Evolutionary conservation across 1,284 basidiomycete species (phyloP).

Genomic region (Dichomitus squalens): DNA sequence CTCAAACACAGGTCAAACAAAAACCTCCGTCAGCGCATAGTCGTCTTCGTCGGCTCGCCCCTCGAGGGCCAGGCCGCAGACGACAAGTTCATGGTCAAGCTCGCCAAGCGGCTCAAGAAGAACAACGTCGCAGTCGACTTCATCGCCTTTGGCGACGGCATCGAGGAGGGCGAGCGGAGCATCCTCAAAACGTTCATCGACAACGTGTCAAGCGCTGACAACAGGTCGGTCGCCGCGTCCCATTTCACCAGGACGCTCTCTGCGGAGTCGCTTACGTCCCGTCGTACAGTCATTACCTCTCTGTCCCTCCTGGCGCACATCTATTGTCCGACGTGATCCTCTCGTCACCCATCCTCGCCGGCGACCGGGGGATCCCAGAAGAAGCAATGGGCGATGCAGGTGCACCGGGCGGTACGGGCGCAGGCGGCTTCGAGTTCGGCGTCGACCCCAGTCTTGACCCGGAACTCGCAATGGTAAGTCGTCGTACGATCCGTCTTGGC

Average conservation of each 20-base stretch:
- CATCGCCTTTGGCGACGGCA: constrained; percentile 77
- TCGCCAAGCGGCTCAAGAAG: constrained; percentile 99
- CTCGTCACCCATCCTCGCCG: constrained; percentile 82
- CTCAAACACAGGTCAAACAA: constrained; percentile 99
- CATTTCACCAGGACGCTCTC: not conserved
- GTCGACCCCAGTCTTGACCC: constrained; percentile 96
- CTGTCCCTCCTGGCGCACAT: constrained; percentile 77
- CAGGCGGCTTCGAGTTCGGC: constrained; percentile 81
- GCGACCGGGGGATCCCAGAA: constrained; percentile 75
- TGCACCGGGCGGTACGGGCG: constrained; percentile 38
- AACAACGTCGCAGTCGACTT: constrained; percentile 98
- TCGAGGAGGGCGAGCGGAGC: constrained; percentile 64
- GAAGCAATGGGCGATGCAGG: constrained; percentile 59
- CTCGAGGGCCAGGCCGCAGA: constrained; percentile 67
- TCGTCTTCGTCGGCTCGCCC: constrained; percentile 93
- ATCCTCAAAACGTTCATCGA: constrained; percentile 80
- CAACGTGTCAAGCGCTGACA: constrained; percentile 76
- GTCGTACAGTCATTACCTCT: constrained; percentile 72
- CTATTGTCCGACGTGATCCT: constrained; percentile 87
- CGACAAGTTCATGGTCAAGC: constrained; percentile 78
- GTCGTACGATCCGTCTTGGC: not conserved
- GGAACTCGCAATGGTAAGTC: constrained; percentile 90
- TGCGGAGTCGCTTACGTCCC: too few species aligned
- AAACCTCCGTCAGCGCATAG: constrained; percentile 93
- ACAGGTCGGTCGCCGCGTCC: constrained; percentile 60